Base-by-base conservation (phyloP, 176 grass and related monocot species). In the Oryza longistaminata region DNA sequence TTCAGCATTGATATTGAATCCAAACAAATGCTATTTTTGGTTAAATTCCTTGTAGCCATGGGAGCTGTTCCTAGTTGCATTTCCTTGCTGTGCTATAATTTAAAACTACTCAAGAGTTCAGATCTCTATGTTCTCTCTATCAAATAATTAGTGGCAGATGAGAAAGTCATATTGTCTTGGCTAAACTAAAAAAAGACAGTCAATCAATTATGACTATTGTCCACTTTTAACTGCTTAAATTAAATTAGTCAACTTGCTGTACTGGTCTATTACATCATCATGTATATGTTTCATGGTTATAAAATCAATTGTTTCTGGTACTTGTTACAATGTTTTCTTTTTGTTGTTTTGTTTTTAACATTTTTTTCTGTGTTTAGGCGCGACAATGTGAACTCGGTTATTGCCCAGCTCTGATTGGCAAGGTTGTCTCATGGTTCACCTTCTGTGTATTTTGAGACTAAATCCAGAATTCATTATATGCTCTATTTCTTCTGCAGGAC, bases 361-460 rank as follows among this genome's bases (percentile, higher is more conserved):
- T 34, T 83, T 64, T 68, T 25, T 37, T 5, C 31, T 48, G 75
- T 46, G 33, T 26, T 21, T 6, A 92, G 92, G 90, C 94, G 94
- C 22, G 76, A 87, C 73, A 96, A 96, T 77, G 94, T 96, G 34
- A 96, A 96, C 78, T 61, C 86, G 43, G 89, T 96, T 65, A 96
- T 96, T 81, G 91, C 80, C 74, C 94, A 66, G 87, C 89, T 43
- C 50, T 96, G 13, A 33, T 96, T 86, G 91, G 94, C 80, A 96
- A 93, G 94, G 94, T 96, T 39, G 70, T 81, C 24, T n/a, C 46
- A 53, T 45, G 53, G 22, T 13, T 19, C 11, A 42, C 75, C 26
- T 66, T 40, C 46, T 77, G 2, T 64, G 6, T 73, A 43, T 10
- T 49, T 10, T 69, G 64, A 42, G 26, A 65, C 67, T 37, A 66